phyloP scores from a whole-genome alignment of 169 alveolate species.

The Cyclospora cayetanensis region DNA sequence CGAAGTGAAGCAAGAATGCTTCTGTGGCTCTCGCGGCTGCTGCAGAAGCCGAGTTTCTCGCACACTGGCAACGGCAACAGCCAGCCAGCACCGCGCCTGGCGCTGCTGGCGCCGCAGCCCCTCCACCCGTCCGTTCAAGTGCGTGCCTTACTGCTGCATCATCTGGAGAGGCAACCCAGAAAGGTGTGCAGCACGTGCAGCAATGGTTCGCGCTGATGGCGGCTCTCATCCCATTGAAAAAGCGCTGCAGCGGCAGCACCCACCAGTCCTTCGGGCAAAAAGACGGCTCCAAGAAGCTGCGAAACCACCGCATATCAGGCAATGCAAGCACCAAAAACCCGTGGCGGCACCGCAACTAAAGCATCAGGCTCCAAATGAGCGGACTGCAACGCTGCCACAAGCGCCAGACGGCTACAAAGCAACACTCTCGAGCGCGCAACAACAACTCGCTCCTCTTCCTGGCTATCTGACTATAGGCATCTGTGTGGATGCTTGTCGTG shows the following conservation, averaged over 20 bases:
- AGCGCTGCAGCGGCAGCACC: conserved; percentile 71
- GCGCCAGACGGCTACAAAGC: no score
- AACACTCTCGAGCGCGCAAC: no score
- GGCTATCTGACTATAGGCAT: no score
- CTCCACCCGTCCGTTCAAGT: not conserved
- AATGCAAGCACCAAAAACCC: not conserved
- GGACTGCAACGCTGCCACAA: no score
- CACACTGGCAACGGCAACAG: conserved; percentile 38
- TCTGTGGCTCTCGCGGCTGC: not conserved
- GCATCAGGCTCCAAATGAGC: no score
- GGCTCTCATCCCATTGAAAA: conserved; percentile 26
- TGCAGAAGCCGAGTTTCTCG: not conserved
- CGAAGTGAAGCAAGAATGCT: not conserved
- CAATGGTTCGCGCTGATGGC: not conserved
- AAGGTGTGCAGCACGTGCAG: not conserved
- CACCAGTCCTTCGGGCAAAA: conserved; percentile 52
- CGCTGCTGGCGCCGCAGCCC: not conserved
- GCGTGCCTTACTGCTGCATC: conserved; percentile 21
- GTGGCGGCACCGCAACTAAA: no score
- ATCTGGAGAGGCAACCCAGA: not conserved
- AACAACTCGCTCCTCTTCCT: no score
- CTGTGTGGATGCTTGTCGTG: no score
- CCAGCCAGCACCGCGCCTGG: not conserved
- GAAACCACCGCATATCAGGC: not conserved
- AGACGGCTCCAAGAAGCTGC: conserved; percentile 36